Evolutionary conservation across 2,329 filamentous ascomycete species (phyloP).

Genomic region (Fusarium humuli): DNA sequence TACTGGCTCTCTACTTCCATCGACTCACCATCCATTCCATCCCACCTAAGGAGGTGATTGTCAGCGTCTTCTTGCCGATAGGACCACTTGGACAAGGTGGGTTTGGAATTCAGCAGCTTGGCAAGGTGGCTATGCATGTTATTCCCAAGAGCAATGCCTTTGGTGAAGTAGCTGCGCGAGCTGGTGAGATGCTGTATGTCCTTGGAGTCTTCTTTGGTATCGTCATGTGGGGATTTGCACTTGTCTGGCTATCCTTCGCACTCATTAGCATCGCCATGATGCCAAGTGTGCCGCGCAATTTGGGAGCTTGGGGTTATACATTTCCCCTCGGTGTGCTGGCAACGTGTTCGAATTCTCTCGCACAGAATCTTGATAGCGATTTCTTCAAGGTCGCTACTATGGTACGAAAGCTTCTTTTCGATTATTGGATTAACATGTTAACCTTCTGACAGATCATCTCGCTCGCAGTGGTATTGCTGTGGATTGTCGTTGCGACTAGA

Average conservation of each 20-base stretch:
- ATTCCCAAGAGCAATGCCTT: conserved; percentile 59
- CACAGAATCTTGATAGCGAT: conserved; percentile 55
- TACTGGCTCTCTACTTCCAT: conserved; percentile 76
- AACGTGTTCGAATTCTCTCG: conserved; percentile 56
- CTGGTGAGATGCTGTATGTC: conserved; percentile 64
- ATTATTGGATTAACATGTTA: neutral
- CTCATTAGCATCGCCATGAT: conserved; percentile 56
- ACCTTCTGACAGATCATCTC: conserved; percentile 53
- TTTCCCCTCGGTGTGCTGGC: conserved; percentile 61
- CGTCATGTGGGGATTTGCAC: conserved; percentile 59
- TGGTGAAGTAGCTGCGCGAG: conserved; percentile 54
- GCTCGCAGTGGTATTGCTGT: conserved; percentile 55
- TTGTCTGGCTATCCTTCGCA: conserved; percentile 59
- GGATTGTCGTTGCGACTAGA: conserved; percentile 55
- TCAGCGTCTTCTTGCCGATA: conserved; percentile 74
- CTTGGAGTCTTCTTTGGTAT: conserved; percentile 62
- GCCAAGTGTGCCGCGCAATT: conserved; percentile 54
- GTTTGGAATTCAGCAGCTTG: conserved; percentile 66
- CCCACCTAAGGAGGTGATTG: conserved; percentile 74
- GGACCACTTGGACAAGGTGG: conserved; percentile 75
- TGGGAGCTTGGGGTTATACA: conserved; percentile 62
- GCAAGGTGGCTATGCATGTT: conserved; percentile 58
- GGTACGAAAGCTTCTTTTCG: conserved; percentile 38
- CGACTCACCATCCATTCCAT: conserved; percentile 74
- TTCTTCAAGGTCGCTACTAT: conserved; percentile 58